phyloP scores from a whole-genome alignment of 1,139 yeast species.

The Groenewaldozyma auringiensis region DNA sequence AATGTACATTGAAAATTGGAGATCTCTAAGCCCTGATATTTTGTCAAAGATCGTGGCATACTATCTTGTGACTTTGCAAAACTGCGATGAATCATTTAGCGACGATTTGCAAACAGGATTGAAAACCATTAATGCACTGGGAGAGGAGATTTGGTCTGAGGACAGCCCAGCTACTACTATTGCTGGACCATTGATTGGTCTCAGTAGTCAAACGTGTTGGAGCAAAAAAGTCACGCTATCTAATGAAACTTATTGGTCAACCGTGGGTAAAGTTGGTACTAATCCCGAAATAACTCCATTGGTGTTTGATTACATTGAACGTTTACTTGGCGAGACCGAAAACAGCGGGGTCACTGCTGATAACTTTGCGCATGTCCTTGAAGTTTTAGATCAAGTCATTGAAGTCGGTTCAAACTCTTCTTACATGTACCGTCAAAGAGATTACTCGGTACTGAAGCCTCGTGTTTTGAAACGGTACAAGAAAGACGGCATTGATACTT shows the following conservation, averaged over 20 bases:
- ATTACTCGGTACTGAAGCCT: background rate
- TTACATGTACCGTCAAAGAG: slow-evolving; percentile 1
- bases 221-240: slow-evolving; percentile 26
- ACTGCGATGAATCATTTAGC: slow-evolving; percentile 34
- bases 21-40: slow-evolving; percentile 25
- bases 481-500: slow-evolving; percentile 51
- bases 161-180: slow-evolving; percentile 10
- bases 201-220: slow-evolving; percentile 46
- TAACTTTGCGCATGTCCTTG: slow-evolving; percentile 54
- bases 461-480: slow-evolving; percentile 1
- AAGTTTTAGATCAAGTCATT: slow-evolving; percentile 71
- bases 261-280: slow-evolving; percentile 51
- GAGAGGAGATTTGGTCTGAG: slow-evolving; percentile 13
- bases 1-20: slow-evolving; percentile 20
- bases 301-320: slow-evolving; percentile 45
- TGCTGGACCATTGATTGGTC: slow-evolving; percentile 46
- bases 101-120: slow-evolving; percentile 32
- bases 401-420: slow-evolving; percentile 62
- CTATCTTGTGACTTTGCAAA: slow-evolving; percentile 19
- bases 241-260: slow-evolving; percentile 54
- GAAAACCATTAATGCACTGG: slow-evolving; percentile 9
- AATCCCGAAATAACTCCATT: slow-evolving; percentile 42
- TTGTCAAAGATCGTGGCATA: slow-evolving; percentile 24
- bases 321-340: slow-evolving; percentile 36
- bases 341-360: slow-evolving; percentile 34